Evolutionary conservation across 2,329 filamentous ascomycete genomes (phyloP), one percentile per base, ranked within the genome.

Genomic region (Phialemonium atrogriseum): DNA sequence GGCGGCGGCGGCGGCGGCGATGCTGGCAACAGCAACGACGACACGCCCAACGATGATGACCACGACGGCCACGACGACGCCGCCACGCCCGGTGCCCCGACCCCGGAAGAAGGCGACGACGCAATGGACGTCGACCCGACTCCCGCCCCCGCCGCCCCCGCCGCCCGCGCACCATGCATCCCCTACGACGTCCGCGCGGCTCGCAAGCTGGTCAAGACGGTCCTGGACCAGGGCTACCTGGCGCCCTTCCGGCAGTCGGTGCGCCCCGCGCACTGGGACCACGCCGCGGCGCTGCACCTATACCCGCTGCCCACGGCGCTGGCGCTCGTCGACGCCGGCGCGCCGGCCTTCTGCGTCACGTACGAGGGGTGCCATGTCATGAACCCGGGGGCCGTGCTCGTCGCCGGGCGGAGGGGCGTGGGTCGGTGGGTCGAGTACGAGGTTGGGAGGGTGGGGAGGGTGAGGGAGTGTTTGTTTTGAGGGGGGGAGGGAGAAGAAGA

Each of bases 361-460:
- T 96, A 96, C 50, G 89, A 94, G 56, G 89, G 88, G 0, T 96
- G 91, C 50, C 84, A 91, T 60, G 88, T 95, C 20, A 80, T 98
- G 73, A 98, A 98, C 53, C 88, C 91, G 0, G 86, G 87, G 5
- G 69, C 72, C 29, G 57, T 98, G 30, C 68, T 93, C 15, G 77
- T 84, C 0, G 64, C 73, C 1, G 80, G 79, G 1, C 69, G 78
- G 32, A 73, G 76, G 41, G 77, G 78, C 4, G 73, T 80, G 6
- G 83, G 77, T 5, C 70, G 79, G 40, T 96, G 91, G 89, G 69
- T 89, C 2, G 91, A 96, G 60, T 96, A 89, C 61, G 82, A 84
- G 55, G 56, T 84, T 25, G 68, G 75, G 16, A 70, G 64, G 30
- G 66, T 70, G 34, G 83, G 81, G 2, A 70, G 54, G 47, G 53